A percentile compares a stretch with the other conserved stretches of the same genome.
Conservation (phyloP, 345 rosid genomes). For the Gynandropsis gynandra region DNA sequence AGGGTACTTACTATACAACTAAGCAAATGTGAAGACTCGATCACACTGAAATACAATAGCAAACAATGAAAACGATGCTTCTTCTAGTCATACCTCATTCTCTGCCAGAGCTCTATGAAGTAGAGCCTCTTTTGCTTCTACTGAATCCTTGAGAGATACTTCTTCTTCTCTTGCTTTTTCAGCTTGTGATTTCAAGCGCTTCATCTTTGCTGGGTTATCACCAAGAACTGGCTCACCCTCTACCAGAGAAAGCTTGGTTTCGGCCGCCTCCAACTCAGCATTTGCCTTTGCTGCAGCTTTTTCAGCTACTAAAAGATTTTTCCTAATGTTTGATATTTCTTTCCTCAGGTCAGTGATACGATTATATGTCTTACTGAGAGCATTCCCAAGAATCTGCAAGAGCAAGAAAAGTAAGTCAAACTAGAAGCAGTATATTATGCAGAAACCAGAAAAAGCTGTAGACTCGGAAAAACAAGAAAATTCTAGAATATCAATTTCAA, state of each 20-base stretch:
- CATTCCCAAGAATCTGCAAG: slow-evolving; percentile 79
- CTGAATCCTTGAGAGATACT: slow-evolving; percentile 49
- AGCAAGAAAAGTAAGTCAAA: slow-evolving; percentile 10
- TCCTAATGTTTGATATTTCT: slow-evolving; percentile 65
- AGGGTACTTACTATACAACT: too few species aligned
- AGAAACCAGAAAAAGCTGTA: not conserved
- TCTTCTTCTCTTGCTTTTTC: slow-evolving; percentile 65
- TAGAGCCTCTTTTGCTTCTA: slow-evolving; percentile 87
- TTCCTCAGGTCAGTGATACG: slow-evolving; percentile 88
- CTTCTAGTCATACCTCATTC: slow-evolving; percentile 55
- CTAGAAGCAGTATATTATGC: slow-evolving; percentile 1
- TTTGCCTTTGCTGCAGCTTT: slow-evolving; percentile 63
- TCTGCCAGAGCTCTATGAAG: slow-evolving; percentile 73
- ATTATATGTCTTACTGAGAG: slow-evolving; percentile 81
- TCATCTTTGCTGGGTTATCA: slow-evolving; percentile 75
- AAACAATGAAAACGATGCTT: not conserved
- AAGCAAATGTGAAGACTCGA: not conserved
- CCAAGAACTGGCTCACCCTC: slow-evolving; percentile 94
- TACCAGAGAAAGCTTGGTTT: slow-evolving; percentile 69
- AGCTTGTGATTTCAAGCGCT: slow-evolving; percentile 58
- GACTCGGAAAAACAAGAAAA: not conserved
- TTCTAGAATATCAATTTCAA: not conserved
- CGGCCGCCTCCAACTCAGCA: slow-evolving; percentile 68
- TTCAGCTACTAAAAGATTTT: slow-evolving; percentile 54
- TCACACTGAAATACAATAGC: not conserved